Percentiles rank a stretch among this genome's conserved stretches.
Conservation (phyloP, 495 filamentous ascomycete genomes). For the Pseudoneurospora amorphoporcata region DNA sequence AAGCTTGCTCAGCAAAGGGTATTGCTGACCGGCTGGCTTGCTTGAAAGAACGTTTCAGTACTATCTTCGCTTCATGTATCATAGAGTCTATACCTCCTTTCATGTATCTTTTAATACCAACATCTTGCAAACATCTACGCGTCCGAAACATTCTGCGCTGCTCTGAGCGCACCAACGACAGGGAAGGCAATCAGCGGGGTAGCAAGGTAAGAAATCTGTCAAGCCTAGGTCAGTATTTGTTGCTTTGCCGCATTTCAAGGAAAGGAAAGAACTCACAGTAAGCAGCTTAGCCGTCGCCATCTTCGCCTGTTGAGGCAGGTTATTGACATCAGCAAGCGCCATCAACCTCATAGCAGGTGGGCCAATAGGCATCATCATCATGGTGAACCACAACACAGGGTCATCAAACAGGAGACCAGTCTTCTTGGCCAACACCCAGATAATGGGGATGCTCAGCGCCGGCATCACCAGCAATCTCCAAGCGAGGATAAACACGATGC, state of each 20-base stretch:
- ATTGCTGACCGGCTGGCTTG: not conserved
- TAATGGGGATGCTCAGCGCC: conserved; percentile 41
- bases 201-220: not conserved
- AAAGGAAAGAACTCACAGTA: conserved; percentile 35
- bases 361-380: conserved; percentile 71
- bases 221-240: not conserved
- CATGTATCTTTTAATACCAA: not conserved
- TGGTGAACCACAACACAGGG: conserved; percentile 63
- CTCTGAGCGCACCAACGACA: not conserved
- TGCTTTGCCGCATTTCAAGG: too few species aligned
- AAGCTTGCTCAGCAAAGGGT: not conserved
- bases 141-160: not conserved
- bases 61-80: not conserved
- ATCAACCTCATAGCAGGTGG: conserved; percentile 62
- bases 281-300: conserved; percentile 61
- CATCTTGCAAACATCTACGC: not conserved
- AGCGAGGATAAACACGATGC: conserved; percentile 42
- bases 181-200: not conserved
- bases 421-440: conserved; percentile 51
- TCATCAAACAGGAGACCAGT: conserved; percentile 49
- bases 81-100: not conserved
- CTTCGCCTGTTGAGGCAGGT: conserved; percentile 47
- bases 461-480: conserved; percentile 21
- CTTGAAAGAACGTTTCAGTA: not conserved
- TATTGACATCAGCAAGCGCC: conserved; percentile 55